Base-by-base conservation (phyloP, 345 rosid species). In the Brassica juncea region DNA sequence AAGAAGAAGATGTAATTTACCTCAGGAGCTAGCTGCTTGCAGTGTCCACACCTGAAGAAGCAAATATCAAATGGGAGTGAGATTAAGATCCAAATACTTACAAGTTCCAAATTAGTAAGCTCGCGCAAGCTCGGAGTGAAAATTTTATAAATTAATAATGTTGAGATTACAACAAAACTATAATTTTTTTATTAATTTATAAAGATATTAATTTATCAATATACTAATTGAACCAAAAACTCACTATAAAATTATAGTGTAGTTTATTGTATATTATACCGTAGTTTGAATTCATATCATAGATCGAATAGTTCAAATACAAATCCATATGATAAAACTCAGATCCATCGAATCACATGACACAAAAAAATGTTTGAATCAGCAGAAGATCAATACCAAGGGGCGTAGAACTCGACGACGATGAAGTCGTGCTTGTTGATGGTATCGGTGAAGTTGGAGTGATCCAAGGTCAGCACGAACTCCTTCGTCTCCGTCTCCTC, bases 21-120 rank as follows among this genome's bases (percentile, higher is more conserved):
- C 98, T 93, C 93, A 14, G 99, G 99, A 74, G 99, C 99, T 75
- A 95, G 98, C 66, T 88, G 87, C 88, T 88, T 89, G 77, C 99
- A 95, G 87, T 95, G 99, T 10, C 98, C 99, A 72, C 98, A 95
- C 99, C 99, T 93, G 86, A 70, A 74, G 14, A 16, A 11, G 28
- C 31, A 58, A 4, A 62, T 37, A 78, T 66, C 62, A 57, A 32
- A 37, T 27, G 28, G 2, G 28, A 2, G 28, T 3, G 28, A 27
- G 28, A 27, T 27, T 27, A 27, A 27, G 28, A 27, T 27, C 28
- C 28, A 27, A 27, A 2, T 27, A 27, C 28, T 27, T 27, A 27
- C n/a, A n/a, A n/a, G n/a, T n/a, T n/a, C n/a, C 28, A 27, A 42
- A 42, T 42, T 42, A 37, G 2, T 23, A 23, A 0, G 44, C n/a